Conservation (phyloP, 2,329 filamentous ascomycete genomes). For the Basipetospora sp. region DNA sequence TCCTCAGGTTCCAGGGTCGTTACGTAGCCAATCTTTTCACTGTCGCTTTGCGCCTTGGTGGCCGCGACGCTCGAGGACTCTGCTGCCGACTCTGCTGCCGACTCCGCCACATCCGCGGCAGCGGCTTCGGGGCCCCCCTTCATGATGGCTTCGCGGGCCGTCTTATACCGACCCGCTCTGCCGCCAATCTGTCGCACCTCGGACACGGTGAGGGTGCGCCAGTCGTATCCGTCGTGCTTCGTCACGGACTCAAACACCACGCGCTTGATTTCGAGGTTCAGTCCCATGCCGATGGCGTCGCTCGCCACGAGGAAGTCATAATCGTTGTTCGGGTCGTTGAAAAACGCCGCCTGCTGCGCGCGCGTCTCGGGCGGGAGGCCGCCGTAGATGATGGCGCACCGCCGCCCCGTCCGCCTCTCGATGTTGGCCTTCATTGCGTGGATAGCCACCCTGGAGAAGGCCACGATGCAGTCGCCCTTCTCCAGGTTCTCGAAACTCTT, state of each 20-base stretch:
- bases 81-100: too few relatives aligned
- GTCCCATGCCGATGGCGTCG: slow-evolving; percentile 91
- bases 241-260: slow-evolving; percentile 68
- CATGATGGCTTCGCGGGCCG: slow-evolving; percentile 41
- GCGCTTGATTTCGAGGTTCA: slow-evolving; percentile 84
- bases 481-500: slow-evolving; percentile 51
- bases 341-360: slow-evolving; percentile 76
- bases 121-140: too few relatives aligned
- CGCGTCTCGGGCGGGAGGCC: slow-evolving; percentile 82
- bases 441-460: slow-evolving; percentile 70
- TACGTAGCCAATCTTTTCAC: slow-evolving; percentile 52
- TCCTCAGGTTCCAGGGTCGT: slow-evolving; percentile 64
- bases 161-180: slow-evolving; percentile 72
- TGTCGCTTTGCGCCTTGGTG: background rate
- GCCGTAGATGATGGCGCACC: slow-evolving; percentile 88
- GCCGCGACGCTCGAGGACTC: background rate
- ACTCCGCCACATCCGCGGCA: too few relatives aligned
- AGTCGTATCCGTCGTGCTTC: slow-evolving; percentile 53
- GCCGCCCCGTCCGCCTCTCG: slow-evolving; percentile 58
- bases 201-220: slow-evolving; percentile 48
- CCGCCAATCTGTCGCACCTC: slow-evolving; percentile 93
- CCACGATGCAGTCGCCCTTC: slow-evolving; percentile 82
- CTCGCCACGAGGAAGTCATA: slow-evolving; percentile 91
- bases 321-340: slow-evolving; percentile 90
- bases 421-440: slow-evolving; percentile 68